phyloP scores from a whole-genome alignment of 139 green algal species.

The Edaphochlamys debaryana region DNA sequence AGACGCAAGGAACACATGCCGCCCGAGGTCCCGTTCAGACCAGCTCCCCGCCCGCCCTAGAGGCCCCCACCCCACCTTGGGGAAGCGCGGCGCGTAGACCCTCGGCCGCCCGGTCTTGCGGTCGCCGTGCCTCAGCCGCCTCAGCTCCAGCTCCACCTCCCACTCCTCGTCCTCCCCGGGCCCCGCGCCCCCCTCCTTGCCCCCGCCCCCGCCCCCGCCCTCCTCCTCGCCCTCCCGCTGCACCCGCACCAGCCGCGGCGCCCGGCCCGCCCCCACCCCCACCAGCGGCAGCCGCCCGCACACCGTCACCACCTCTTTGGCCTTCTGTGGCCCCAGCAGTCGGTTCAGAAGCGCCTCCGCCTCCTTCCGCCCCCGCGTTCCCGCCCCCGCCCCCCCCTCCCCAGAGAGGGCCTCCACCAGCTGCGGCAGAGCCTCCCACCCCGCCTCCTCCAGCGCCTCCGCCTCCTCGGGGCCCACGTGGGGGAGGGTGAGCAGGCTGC shows the following conservation, averaged over 20 bases:
- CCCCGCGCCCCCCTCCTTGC: background rate
- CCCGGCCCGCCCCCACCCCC: background rate
- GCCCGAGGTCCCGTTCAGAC: too few relatives aligned
- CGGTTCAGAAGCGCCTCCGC: conserved; percentile 20
- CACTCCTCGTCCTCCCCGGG: conserved; percentile 37
- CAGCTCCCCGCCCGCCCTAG: too few relatives aligned
- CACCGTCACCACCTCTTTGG: conserved; percentile 49
- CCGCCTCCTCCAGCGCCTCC: conserved; percentile 48
- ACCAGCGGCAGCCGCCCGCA: conserved; percentile 66
- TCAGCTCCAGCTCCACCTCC: conserved; percentile 64
- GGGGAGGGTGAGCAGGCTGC: conserved; percentile 74
- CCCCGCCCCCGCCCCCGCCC: background rate
- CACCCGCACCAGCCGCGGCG: conserved; percentile 5
- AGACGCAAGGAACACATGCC: too few relatives aligned
- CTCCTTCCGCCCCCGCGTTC: background rate
- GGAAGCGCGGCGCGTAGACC: conserved; percentile 84
- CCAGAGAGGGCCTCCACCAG: conserved; percentile 62
- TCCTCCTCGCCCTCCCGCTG: conserved; percentile 2
- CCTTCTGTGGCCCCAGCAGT: conserved; percentile 23
- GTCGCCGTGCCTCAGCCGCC: conserved; percentile 25
- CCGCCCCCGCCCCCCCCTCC: background rate
- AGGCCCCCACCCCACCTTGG: conserved; percentile 69
- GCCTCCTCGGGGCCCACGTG: conserved; percentile 57
- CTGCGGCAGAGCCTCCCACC: conserved; percentile 55
- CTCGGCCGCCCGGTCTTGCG: conserved; percentile 41